phyloP scores from a whole-genome alignment of 495 filamentous ascomycete genomes.

The Podospora pseudocomata region DNA sequence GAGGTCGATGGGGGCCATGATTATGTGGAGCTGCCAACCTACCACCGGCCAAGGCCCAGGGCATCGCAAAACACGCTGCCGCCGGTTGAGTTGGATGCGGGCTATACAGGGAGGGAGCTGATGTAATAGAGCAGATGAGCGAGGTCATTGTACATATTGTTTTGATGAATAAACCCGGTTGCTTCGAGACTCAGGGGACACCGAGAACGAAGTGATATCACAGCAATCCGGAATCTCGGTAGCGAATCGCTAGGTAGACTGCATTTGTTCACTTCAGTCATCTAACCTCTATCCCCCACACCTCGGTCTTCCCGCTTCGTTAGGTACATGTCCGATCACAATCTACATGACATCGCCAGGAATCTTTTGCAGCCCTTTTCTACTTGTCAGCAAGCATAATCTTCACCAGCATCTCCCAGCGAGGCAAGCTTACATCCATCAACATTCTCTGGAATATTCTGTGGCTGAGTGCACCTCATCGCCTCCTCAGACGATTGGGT shows the following conservation, averaged over 20 bases:
- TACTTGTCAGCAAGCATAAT: too few species aligned
- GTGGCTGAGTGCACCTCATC: conserved; percentile 38
- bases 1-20: neutral
- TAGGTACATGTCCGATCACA: too few species aligned
- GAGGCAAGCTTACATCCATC: conserved; percentile 42
- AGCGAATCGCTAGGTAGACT: too few species aligned
- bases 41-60: neutral
- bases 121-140: neutral
- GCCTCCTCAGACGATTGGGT: conserved; percentile 36
- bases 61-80: neutral
- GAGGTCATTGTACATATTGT: too few species aligned
- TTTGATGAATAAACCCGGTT: too few species aligned
- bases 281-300: too few species aligned
- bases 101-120: neutral
- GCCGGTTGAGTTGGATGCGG: neutral
- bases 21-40: neutral
- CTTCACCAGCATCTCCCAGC: neutral
- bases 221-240: too few species aligned
- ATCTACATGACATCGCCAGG: conserved; percentile 7
- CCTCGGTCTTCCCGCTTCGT: too few species aligned
- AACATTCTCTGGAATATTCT: conserved; percentile 38
- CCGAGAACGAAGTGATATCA: too few species aligned
- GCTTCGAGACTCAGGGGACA: too few species aligned
- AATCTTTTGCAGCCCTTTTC: conserved; percentile 7
- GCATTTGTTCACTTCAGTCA: too few species aligned